Evolutionary conservation across 1,284 basidiomycete genomes (phyloP).

Genomic region (Microbotryum intermedium): DNA sequence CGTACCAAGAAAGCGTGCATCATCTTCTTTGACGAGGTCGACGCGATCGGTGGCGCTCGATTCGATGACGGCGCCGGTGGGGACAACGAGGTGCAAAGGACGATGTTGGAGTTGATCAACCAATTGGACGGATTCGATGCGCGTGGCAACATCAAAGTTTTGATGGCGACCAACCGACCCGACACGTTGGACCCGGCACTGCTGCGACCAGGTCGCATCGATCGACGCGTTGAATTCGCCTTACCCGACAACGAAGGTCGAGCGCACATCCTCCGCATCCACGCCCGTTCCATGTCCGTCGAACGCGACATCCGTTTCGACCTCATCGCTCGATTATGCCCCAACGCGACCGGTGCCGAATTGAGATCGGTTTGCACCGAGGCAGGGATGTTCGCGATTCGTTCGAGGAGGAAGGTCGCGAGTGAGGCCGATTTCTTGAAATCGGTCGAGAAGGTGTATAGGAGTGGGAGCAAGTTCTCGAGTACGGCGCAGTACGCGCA

Average conservation of each 20-base stretch:
- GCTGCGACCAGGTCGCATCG: slow-evolving; percentile 88
- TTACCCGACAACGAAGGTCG: slow-evolving; percentile 93
- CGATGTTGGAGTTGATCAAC: slow-evolving; percentile 99
- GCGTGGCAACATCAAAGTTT: slow-evolving; percentile 96
- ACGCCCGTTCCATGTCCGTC: slow-evolving; percentile 96
- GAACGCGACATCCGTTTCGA: slow-evolving; percentile 97
- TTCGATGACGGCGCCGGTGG: slow-evolving; percentile 99
- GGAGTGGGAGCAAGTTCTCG: slow-evolving; percentile 93
- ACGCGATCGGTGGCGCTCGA: slow-evolving; percentile 95
- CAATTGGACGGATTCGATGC: slow-evolving; percentile 98
- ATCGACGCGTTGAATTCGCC: slow-evolving; percentile 91
- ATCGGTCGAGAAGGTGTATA: slow-evolving; percentile 94
- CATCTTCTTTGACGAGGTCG: slow-evolving; percentile 98
- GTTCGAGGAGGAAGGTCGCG: slow-evolving; percentile 90
- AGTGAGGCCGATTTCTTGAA: slow-evolving; percentile 93
- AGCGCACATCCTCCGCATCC: slow-evolving; percentile 92
- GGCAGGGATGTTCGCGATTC: slow-evolving; percentile 99
- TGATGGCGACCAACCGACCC: slow-evolving; percentile 99
- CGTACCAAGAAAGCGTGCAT: slow-evolving; percentile 98
- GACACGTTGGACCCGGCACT: slow-evolving; percentile 97
- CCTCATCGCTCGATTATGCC: slow-evolving; percentile 91
- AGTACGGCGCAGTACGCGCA: slow-evolving; percentile 55
- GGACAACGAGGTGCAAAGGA: slow-evolving; percentile 98
- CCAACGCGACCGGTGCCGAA: slow-evolving; percentile 96
- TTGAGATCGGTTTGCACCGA: slow-evolving; percentile 93